phyloP scores from a whole-genome alignment of 2,329 filamentous ascomycete species.

The Penicillium sp. region DNA sequence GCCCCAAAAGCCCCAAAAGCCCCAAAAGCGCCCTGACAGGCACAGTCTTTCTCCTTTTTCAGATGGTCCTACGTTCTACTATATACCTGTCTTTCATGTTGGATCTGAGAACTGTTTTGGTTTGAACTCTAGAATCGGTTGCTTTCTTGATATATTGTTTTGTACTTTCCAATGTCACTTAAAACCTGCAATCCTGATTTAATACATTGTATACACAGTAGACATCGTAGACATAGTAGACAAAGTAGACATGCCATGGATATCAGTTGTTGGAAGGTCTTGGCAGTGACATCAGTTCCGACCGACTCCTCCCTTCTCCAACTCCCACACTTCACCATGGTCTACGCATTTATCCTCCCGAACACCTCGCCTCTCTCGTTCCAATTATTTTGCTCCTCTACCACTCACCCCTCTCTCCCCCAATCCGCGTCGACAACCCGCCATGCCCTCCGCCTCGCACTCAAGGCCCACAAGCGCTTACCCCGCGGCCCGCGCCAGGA shows the following conservation, averaged over 20 bases:
- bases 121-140: background rate
- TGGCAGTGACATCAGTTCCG: conserved; percentile 6
- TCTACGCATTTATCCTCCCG: conserved; percentile 81
- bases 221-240: too few relatives aligned
- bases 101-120: background rate
- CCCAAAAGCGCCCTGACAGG: background rate
- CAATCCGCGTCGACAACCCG: conserved; percentile 78
- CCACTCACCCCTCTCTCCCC: conserved; percentile 85
- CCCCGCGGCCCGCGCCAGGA: conserved; percentile 63
- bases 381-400: conserved; percentile 70
- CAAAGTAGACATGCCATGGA: too few relatives aligned
- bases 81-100: background rate
- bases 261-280: background rate
- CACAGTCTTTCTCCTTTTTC: background rate
- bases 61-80: background rate
- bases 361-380: conserved; percentile 88
- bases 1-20: too few relatives aligned
- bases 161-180: too few relatives aligned
- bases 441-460: conserved; percentile 72
- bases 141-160: background rate
- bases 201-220: background rate
- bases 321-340: conserved; percentile 58
- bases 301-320: conserved; percentile 12
- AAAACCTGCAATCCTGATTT: too few relatives aligned
- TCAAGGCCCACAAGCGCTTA: conserved; percentile 90